Evolutionary conservation across 768 basidiomycete species (phyloP).

Genomic region (Strobilomyces confusus): DNA sequence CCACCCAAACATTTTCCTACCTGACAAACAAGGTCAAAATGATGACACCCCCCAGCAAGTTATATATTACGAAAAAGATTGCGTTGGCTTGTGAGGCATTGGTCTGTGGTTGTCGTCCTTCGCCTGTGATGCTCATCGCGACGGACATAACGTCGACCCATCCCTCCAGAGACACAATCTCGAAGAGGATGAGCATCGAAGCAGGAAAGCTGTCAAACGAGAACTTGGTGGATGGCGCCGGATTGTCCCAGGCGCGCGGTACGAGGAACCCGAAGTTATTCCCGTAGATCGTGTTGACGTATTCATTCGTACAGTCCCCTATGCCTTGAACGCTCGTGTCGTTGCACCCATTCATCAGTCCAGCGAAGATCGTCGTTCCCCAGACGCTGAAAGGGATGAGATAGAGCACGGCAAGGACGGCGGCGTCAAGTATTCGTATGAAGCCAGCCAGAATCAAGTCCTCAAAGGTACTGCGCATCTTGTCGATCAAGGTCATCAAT

Average conservation of each 20-base stretch:
- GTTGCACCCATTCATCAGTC: slow-evolving; percentile 81
- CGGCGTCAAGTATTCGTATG: slow-evolving; percentile 82
- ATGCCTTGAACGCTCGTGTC: slow-evolving; percentile 53
- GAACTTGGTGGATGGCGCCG: slow-evolving; percentile 77
- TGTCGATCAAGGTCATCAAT: slow-evolving; percentile 83
- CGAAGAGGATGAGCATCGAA: slow-evolving; percentile 88
- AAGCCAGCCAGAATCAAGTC: slow-evolving; percentile 85
- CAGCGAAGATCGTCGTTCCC: slow-evolving; percentile 91
- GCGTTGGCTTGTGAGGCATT: slow-evolving; percentile 80
- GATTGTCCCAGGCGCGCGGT: slow-evolving; percentile 88
- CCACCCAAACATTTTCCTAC: slow-evolving; percentile 38
- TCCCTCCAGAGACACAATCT: slow-evolving; percentile 93
- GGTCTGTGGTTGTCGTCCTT: slow-evolving; percentile 60
- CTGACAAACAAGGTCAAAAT: slow-evolving; percentile 89
- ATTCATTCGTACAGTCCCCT: slow-evolving; percentile 72
- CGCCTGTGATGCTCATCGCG: slow-evolving; percentile 73
- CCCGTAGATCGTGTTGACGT: slow-evolving; percentile 56
- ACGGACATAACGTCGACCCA: slow-evolving; percentile 93
- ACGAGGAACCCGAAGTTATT: slow-evolving; percentile 63
- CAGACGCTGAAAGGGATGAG: slow-evolving; percentile 92
- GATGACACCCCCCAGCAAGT: slow-evolving; percentile 85
- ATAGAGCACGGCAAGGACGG: slow-evolving; percentile 82
- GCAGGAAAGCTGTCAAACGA: slow-evolving; percentile 85
- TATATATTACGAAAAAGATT: slow-evolving; percentile 89
- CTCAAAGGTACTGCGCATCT: slow-evolving; percentile 84